Percentiles rank a stretch among this genome's conserved stretches.
These are phyloP conservation scores for Neurospora terricola DNA, from an alignment of 495 filamentous ascomycete species.

Conservation along the genomic window DNA sequence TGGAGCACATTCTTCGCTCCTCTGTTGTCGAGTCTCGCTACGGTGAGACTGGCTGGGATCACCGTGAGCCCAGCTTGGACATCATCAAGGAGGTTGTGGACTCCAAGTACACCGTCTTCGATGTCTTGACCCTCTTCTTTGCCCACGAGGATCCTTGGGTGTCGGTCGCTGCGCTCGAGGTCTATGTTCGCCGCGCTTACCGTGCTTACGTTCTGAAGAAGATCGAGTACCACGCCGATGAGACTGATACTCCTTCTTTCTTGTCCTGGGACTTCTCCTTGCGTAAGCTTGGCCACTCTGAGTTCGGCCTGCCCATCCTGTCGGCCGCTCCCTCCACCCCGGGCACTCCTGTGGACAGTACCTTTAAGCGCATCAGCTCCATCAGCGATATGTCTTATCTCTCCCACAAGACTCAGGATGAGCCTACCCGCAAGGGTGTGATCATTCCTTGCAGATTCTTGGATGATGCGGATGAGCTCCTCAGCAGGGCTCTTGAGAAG, in stretches of 20 bases:
- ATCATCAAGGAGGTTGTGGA: constrained; percentile 95
- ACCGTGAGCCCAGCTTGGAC: constrained; percentile 78
- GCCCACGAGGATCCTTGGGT: constrained; percentile 92
- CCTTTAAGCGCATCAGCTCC: constrained; percentile 75
- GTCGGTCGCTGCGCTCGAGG: constrained; percentile 83
- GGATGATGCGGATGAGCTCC: constrained; percentile 82
- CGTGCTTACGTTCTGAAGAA: constrained; percentile 85
- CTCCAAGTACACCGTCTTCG: constrained; percentile 96
- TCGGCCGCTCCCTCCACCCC: constrained; percentile 74
- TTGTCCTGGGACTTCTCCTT: constrained; percentile 94
- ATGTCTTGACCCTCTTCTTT: constrained; percentile 91
- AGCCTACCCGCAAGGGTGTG: constrained; percentile 84
- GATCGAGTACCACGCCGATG: constrained; percentile 72
- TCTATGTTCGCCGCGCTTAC: constrained; percentile 94
- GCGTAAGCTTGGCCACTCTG: constrained; percentile 80
- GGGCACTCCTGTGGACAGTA: constrained; percentile 61
- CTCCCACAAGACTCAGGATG: constrained; percentile 51
- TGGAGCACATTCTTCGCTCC: constrained; percentile 97
- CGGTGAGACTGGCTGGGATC: constrained; percentile 94
- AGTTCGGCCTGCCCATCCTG: constrained; percentile 70
- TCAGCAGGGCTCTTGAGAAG: constrained; percentile 70
- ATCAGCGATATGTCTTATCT: constrained; percentile 95
- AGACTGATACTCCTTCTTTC: constrained; percentile 67
- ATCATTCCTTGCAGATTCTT: constrained; percentile 87
- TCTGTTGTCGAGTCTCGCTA: constrained; percentile 96